A percentile compares a stretch with the other conserved stretches of the same genome.
phyloP scores from a whole-genome alignment of 805 yeast genomes.

The Kazachstania viticola region DNA sequence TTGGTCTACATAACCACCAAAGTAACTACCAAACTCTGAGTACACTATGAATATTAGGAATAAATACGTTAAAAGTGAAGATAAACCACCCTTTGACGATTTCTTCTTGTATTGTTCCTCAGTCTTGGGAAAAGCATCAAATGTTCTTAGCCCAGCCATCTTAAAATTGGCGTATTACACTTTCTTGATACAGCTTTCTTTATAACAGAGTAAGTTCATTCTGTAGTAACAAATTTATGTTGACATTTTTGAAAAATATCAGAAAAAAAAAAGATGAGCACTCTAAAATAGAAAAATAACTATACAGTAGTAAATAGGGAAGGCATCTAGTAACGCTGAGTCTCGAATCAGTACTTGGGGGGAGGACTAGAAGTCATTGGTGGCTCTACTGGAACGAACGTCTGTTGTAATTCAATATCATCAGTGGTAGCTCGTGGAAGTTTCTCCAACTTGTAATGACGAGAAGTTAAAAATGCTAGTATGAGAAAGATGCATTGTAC shows the following conservation, averaged over 20 bases:
- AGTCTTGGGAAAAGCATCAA: conserved; percentile 71
- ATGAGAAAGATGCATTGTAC: conserved; percentile 8
- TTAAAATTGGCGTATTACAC: background rate
- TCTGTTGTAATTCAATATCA: background rate
- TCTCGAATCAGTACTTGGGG: background rate
- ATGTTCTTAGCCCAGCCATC: conserved; percentile 35
- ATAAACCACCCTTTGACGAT: conserved; percentile 65
- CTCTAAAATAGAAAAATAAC: background rate
- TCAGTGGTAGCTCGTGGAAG: background rate
- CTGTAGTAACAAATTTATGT: no score
- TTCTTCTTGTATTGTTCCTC: conserved; percentile 59
- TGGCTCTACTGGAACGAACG: background rate
- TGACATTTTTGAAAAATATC: no score
- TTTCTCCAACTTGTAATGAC: conserved; percentile 10
- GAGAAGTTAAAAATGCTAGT: conserved; percentile 6
- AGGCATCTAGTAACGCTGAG: background rate
- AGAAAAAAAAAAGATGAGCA: no score
- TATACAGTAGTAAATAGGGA: background rate
- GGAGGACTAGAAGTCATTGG: background rate
- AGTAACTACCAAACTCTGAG: conserved; percentile 73
- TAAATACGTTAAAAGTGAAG: conserved; percentile 54
- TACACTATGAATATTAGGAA: conserved; percentile 59
- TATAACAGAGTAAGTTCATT: background rate
- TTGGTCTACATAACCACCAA: conserved; percentile 73
- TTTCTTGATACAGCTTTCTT: background rate